These are phyloP conservation scores for Oxalis stricta DNA, from an alignment of 441 rosid genomes.

Conservation along the genomic window DNA sequence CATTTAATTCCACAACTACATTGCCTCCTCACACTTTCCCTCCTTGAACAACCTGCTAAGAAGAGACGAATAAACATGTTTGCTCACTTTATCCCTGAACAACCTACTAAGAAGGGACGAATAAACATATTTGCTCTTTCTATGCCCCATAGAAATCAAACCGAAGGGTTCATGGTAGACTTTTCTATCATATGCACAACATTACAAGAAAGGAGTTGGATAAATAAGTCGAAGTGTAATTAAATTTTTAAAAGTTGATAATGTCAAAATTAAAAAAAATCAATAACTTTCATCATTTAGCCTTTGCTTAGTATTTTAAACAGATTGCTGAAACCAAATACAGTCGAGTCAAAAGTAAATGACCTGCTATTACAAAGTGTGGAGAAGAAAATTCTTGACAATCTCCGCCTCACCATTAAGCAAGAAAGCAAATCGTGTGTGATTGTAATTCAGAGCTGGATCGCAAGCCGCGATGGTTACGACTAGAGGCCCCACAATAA, in stretches of 20 bases:
- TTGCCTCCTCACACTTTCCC: conserved; percentile 51
- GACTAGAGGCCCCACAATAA: conserved; percentile 68
- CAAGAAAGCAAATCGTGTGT: conserved; percentile 77
- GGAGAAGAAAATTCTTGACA: conserved; percentile 78
- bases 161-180: no score
- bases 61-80: conserved; percentile 52
- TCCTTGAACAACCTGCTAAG: conserved; percentile 73
- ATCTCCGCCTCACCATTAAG: conserved; percentile 79
- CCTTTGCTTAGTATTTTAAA: no score
- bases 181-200: no score
- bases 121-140: conserved; percentile 57
- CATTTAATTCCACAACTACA: conserved; percentile 48
- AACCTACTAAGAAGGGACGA: conserved; percentile 62
- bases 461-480: conserved; percentile 81
- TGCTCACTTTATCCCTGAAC: conserved; percentile 47
- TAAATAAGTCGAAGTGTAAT: no score
- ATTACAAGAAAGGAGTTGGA: no score
- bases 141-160: conserved; percentile 50
- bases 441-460: conserved; percentile 75
- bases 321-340: no score
- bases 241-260: no score
- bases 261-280: no score
- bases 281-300: no score
- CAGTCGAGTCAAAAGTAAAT: no score
- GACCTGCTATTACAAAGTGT: conserved; percentile 90